phyloP scores from a whole-genome alignment of 495 filamentous ascomycete genomes.

The Podospora pseudoanserina region DNA sequence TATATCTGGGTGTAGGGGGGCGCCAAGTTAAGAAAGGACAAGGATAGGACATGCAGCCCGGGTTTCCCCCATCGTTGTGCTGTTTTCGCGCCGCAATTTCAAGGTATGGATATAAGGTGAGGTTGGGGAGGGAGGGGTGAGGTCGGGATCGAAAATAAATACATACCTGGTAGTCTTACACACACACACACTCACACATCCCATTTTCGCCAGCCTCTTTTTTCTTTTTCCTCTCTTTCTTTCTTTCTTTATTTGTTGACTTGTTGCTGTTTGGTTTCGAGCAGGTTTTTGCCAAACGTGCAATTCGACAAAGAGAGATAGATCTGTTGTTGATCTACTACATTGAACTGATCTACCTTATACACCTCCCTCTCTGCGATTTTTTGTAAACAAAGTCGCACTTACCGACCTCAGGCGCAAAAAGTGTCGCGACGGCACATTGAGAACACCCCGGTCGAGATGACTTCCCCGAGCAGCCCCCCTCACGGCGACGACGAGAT shows the following conservation, averaged over 20 bases:
- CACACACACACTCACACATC: not conserved
- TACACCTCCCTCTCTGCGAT: no score
- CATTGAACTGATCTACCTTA: no score
- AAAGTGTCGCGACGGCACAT: no score
- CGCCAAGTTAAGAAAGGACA: not conserved
- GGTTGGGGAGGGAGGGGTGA: not conserved
- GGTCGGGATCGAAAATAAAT: not conserved
- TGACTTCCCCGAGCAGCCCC: not conserved
- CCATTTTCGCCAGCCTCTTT: not conserved
- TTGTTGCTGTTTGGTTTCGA: not conserved
- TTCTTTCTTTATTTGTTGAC: not conserved
- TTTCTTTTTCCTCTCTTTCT: not conserved
- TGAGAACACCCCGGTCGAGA: not conserved
- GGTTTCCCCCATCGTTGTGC: not conserved
- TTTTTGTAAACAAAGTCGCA: no score
- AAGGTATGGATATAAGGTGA: not conserved
- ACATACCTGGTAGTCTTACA: not conserved
- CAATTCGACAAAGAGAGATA: no score
- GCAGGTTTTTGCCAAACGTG: not conserved
- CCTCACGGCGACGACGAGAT: constrained; percentile 19
- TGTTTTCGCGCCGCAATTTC: not conserved
- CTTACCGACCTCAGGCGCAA: no score
- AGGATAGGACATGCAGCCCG: not conserved
- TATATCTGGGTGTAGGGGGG: not conserved
- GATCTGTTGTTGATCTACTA: no score